Conservation (phyloP, 306 rosid species). For the Neltuma alba region DNA sequence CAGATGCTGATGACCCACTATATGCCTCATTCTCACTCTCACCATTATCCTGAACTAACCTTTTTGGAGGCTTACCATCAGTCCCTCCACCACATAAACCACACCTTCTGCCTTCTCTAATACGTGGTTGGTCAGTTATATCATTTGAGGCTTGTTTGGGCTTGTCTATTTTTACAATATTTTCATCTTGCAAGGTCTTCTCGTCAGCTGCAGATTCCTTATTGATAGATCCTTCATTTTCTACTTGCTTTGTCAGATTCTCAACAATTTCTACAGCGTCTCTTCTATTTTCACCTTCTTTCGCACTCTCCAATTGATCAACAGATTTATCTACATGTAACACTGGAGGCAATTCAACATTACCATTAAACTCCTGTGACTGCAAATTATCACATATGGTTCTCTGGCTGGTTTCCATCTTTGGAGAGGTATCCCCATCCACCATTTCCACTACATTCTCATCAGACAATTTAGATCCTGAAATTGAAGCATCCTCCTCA, state of each 20-base stretch:
- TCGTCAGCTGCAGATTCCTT: slow-evolving; percentile 47
- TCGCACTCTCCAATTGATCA: slow-evolving; percentile 45
- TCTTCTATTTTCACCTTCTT: slow-evolving; percentile 49
- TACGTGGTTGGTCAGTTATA: slow-evolving; percentile 47
- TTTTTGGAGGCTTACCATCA: slow-evolving; percentile 88
- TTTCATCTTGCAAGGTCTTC: slow-evolving; percentile 40
- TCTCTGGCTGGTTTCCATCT: slow-evolving; percentile 42
- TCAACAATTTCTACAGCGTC: slow-evolving; percentile 47
- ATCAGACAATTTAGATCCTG: slow-evolving; percentile 28
- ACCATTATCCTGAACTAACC: slow-evolving; percentile 67
- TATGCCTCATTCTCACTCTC: slow-evolving; percentile 87
- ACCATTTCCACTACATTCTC: slow-evolving; percentile 37
- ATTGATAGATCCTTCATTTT: slow-evolving; percentile 44
- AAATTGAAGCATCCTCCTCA: slow-evolving; percentile 36
- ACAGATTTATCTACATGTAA: slow-evolving; percentile 45
- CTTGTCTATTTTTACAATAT: slow-evolving; percentile 36
- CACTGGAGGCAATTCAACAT: slow-evolving; percentile 37
- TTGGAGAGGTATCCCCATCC: slow-evolving; percentile 32
- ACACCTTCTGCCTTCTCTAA: slow-evolving; percentile 88
- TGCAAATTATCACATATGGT: slow-evolving; percentile 37
- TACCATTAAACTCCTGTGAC: slow-evolving; percentile 44
- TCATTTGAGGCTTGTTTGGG: slow-evolving; percentile 40
- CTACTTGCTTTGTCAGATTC: slow-evolving; percentile 39
- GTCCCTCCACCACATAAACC: slow-evolving; percentile 96
- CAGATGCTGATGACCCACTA: slow-evolving; percentile 82